Evolutionary conservation across 176 grass and related monocot species (phyloP), one percentile per base, ranked within the genome.

Genomic region (Lolium multiflorum): DNA sequence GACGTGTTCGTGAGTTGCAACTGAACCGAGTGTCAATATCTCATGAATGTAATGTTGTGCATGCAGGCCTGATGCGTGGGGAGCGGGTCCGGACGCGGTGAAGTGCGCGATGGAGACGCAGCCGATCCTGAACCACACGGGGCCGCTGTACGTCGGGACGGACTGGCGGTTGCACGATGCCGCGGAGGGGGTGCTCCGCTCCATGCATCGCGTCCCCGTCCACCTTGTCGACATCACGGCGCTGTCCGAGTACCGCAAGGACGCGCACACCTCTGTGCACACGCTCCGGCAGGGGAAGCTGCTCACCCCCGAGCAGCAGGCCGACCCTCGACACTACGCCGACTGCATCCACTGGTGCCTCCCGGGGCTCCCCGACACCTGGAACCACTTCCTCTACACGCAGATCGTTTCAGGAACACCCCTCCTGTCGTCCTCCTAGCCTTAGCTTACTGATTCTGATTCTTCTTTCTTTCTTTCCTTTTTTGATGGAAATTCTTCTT

Each of bases 281-380:
- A 94, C 92, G 22, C 84, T 94, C 1, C 39, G 92, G 41, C 92
- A 91, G 78, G 92, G 92, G n/a, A 91, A 89, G 78, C 78, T 94
- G 58, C 75, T 94, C 6, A 94, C 92, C 0, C 25, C 64, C 0
- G 80, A 91, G 46, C 92, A 94, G 74, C 89, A 94, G 78, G 20
- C 75, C 5, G 86, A 94, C 35, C 92, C 92, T 0, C 78, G 79
- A 26, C 80, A 28, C n/a, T 94, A 81, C 68, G 92, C 92, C 18
- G 92, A 94, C 87, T 94, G 92, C 83, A 94, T 94, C 80, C 92
- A 94, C 57, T 94, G 92, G 92, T 94, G 92, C 68, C 75, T 94
- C 3, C 92, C 92, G 1, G 92, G 92, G 2, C 78, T 94, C 31
- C 92, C 92, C 11, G 92, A 94, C 65, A 84, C 79, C 44, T 94